A percentile compares a stretch with the other conserved stretches of the same genome.
Conservation (phyloP, 371 early-diverging fungal species). For the Mortierella polycephala region DNA sequence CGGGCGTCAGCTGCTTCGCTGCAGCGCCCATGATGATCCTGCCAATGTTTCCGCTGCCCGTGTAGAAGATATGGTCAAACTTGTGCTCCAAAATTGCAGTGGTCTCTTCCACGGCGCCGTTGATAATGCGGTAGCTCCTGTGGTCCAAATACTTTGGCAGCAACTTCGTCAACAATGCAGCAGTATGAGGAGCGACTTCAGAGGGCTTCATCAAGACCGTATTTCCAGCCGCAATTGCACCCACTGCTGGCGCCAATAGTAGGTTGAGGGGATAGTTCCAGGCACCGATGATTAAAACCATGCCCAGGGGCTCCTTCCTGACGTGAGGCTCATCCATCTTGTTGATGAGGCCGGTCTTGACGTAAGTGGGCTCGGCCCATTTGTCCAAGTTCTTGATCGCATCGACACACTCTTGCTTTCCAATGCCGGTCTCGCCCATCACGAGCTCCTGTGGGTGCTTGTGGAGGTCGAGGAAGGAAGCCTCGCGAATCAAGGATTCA, state of each 20-base stretch:
- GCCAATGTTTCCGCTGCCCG: conserved; percentile 88
- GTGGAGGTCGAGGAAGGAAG: conserved; percentile 75
- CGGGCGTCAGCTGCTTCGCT: conserved; percentile 78
- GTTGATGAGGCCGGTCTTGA: conserved; percentile 18
- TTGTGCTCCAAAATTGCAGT: conserved; percentile 76
- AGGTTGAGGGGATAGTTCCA: conserved; percentile 89
- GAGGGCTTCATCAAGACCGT: conserved; percentile 90
- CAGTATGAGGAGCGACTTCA: conserved; percentile 80
- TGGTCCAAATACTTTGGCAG: conserved; percentile 83
- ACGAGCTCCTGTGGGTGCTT: conserved; percentile 61
- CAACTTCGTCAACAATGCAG: conserved; percentile 66
- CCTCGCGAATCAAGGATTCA: conserved; percentile 63
- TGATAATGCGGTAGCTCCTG: conserved; percentile 70
- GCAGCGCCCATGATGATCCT: conserved; percentile 83
- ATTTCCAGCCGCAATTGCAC: conserved; percentile 95
- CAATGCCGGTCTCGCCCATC: conserved; percentile 67
- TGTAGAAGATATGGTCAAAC: conserved; percentile 93
- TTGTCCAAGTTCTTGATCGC: conserved; percentile 62
- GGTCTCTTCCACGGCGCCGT: conserved; percentile 82
- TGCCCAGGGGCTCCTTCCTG: conserved; percentile 73
- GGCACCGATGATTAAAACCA: conserved; percentile 76
- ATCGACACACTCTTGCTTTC: conserved; percentile 72
- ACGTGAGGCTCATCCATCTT: conserved; percentile 28
- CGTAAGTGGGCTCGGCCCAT: conserved; percentile 59
- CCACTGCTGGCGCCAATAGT: conserved; percentile 78